These are phyloP conservation scores for Trichophyton mentagrophytes DNA, from an alignment of 2,329 filamentous ascomycete genomes.

Conservation along the genomic window DNA sequence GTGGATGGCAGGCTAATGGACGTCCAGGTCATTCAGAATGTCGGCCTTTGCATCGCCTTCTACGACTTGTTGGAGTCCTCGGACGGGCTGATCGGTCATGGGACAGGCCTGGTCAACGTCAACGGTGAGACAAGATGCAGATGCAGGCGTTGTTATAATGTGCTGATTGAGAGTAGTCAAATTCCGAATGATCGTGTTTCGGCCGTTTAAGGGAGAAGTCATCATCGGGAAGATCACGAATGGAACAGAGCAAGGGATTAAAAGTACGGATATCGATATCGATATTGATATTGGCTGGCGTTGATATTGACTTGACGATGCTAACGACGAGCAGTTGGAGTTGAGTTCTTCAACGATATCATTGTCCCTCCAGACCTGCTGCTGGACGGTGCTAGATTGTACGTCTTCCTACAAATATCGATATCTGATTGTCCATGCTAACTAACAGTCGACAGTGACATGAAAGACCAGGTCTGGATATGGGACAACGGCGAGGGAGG, in stretches of 20 bases:
- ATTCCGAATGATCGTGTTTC: constrained; percentile 85
- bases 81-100: constrained; percentile 87
- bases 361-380: constrained; percentile 63
- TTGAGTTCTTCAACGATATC: constrained; percentile 92
- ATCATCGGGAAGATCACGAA: constrained; percentile 72
- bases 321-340: constrained; percentile 44
- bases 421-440: constrained; percentile 13
- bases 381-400: constrained; percentile 66
- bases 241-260: constrained; percentile 58
- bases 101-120: constrained; percentile 82
- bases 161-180: constrained; percentile 48
- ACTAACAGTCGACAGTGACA: constrained; percentile 40
- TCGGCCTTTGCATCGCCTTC: constrained; percentile 85
- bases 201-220: constrained; percentile 91
- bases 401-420: constrained; percentile 13
- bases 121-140: constrained; percentile 48
- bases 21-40: constrained; percentile 67
- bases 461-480: constrained; percentile 67
- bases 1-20: not conserved
- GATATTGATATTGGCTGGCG: constrained; percentile 10
- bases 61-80: constrained; percentile 83
- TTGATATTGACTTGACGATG: not conserved
- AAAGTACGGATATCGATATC: constrained; percentile 36
- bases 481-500: constrained; percentile 63
- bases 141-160: not conserved